Percentiles rank a stretch among this genome's conserved stretches.
phyloP scores from a whole-genome alignment of 73 alveolate genomes.

The Urostyla sp. region DNA sequence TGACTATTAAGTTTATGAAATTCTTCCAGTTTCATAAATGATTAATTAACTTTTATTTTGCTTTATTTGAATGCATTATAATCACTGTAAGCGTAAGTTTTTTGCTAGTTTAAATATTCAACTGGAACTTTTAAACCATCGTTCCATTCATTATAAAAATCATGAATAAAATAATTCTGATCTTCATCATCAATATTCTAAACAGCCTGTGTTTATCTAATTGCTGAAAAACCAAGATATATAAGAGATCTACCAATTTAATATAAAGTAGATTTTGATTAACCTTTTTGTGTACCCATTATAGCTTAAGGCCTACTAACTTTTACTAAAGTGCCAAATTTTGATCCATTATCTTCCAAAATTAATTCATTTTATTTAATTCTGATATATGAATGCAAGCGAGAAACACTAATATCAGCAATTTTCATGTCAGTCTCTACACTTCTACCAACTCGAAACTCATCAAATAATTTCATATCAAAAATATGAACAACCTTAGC shows the following conservation, averaged over 20 bases:
- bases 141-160: background rate
- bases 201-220: background rate
- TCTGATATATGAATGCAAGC: conserved; percentile 60
- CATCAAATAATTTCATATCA: background rate
- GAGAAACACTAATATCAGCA: conserved; percentile 72
- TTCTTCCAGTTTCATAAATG: no score
- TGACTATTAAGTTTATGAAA: no score
- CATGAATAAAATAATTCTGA: background rate
- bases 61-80: background rate
- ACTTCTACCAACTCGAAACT: conserved; percentile 59
- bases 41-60: background rate
- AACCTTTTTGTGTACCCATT: background rate
- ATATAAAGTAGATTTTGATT: background rate
- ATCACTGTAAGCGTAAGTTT: no score
- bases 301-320: conserved; percentile 33
- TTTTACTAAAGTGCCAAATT: conserved; percentile 68
- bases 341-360: conserved; percentile 55
- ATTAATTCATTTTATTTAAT: conserved; percentile 5
- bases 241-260: conserved; percentile 37
- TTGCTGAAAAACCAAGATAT: conserved; percentile 23
- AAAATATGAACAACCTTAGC: conserved; percentile 57
- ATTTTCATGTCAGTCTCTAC: conserved; percentile 69
- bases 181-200: background rate
- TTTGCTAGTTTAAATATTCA: background rate
- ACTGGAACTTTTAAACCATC: background rate